Conservation (phyloP, 2,329 filamentous ascomycete genomes). For the Botrytis hyacinthi region DNA sequence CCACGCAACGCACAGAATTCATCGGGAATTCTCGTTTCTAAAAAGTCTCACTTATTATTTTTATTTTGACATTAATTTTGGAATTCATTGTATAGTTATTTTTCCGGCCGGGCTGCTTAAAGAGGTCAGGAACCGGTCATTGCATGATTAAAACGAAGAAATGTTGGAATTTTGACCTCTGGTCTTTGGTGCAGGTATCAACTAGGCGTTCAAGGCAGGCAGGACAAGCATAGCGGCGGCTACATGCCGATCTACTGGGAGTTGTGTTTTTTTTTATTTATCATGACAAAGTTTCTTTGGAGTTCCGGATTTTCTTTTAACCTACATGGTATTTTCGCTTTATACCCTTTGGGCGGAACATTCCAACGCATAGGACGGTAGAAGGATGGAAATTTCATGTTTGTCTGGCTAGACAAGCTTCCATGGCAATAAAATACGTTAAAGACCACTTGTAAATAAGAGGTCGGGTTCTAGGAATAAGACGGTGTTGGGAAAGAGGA, state of each 20-base stretch:
- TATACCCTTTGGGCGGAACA: conserved; percentile 7
- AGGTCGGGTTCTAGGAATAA: neutral
- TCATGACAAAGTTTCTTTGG: neutral
- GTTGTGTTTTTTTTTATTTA: neutral
- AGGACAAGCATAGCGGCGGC: neutral
- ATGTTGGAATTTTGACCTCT: neutral
- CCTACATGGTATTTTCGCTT: neutral
- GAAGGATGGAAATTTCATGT: neutral
- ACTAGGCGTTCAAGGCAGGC: neutral
- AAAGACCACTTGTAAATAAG: neutral
- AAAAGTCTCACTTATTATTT: neutral
- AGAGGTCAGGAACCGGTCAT: neutral
- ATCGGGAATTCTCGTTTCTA: neutral
- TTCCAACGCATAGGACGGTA: conserved; percentile 13
- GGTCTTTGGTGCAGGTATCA: neutral
- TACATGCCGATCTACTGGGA: neutral
- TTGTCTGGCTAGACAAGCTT: conserved; percentile 2
- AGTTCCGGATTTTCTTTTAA: neutral
- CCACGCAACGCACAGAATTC: neutral
- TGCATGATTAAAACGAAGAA: conserved; percentile 9
- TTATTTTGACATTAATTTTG: neutral
- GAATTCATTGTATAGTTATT: conserved; percentile 6
- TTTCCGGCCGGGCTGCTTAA: neutral
- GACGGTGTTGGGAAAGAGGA: neutral
- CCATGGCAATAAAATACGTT: conserved; percentile 13